Evolutionary conservation across 345 rosid genomes (phyloP).

Genomic region (Rhodomyrtus tomentosa): DNA sequence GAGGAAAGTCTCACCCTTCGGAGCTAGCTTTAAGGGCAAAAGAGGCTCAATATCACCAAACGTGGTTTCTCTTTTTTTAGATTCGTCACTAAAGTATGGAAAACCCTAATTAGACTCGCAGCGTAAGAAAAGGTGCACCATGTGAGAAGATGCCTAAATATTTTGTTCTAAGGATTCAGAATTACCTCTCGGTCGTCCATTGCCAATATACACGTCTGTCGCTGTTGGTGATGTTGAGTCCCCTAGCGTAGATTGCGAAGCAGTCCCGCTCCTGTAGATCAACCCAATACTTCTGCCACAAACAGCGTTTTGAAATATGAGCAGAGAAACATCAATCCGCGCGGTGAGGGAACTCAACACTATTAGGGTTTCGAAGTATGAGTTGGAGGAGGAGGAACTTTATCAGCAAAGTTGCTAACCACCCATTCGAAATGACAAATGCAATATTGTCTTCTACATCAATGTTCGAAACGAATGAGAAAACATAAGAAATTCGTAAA

Average conservation of each 20-base stretch:
- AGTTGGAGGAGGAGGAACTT: neutral
- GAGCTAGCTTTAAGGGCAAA: no score
- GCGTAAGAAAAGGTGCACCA: no score
- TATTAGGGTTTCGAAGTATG: no score
- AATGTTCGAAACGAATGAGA: rapidly evolving
- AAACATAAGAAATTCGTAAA: neutral
- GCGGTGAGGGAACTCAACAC: neutral
- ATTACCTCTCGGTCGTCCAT: neutral
- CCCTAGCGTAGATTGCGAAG: neutral
- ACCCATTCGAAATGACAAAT: neutral
- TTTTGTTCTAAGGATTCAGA: neutral
- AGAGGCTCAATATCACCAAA: no score
- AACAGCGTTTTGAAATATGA: neutral
- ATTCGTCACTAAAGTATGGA: no score
- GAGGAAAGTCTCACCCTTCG: no score
- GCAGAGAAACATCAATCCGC: neutral
- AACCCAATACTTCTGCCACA: neutral
- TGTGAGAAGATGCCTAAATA: no score
- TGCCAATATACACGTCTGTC: neutral
- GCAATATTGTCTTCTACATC: neutral
- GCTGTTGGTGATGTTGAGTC: neutral
- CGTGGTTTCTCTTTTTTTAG: no score
- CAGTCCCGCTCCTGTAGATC: neutral
- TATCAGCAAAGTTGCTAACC: neutral
- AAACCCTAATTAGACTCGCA: no score